Evolutionary conservation across 2,329 filamentous ascomycete genomes (phyloP).

Genomic region (Mariannaea sp.): DNA sequence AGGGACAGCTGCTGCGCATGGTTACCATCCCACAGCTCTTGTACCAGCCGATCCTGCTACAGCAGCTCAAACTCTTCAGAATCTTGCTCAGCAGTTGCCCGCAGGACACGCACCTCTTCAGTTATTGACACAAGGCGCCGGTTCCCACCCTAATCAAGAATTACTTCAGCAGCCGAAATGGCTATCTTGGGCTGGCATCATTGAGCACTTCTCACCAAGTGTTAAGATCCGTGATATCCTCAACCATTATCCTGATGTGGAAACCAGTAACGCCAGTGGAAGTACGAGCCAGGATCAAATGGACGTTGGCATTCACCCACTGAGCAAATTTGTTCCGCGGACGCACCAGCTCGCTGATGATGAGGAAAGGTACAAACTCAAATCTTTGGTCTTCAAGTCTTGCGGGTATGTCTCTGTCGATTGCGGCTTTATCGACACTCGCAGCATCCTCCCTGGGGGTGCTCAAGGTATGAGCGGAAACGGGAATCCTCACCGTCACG

Average conservation of each 20-base stretch:
- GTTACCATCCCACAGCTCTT: conserved; percentile 1
- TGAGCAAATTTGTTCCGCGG: conserved; percentile 33
- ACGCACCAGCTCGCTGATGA: conserved; percentile 32
- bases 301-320: conserved; percentile 12
- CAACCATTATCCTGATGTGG: background rate
- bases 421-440: conserved; percentile 43
- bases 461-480: conserved; percentile 31
- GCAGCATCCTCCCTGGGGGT: conserved; percentile 39
- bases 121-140: conserved; percentile 8
- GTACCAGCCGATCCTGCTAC: background rate
- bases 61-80: conserved; percentile 7
- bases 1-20: conserved; percentile 1
- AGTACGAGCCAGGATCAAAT: background rate
- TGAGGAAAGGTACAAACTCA: conserved; percentile 40
- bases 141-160: conserved; percentile 13
- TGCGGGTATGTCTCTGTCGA: conserved; percentile 63
- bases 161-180: conserved; percentile 37
- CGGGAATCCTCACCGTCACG: conserved; percentile 30
- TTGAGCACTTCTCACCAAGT: conserved; percentile 49
- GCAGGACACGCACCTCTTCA: conserved; percentile 2
- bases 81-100: conserved; percentile 4
- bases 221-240: conserved; percentile 38
- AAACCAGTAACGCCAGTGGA: conserved; percentile 8
- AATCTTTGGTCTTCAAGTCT: conserved; percentile 58
- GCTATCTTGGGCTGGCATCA: conserved; percentile 49